A percentile compares a stretch with the other conserved stretches of the same genome.
Conservation (phyloP, 2,329 filamentous ascomycete species). For the Aspergillus sojae region DNA sequence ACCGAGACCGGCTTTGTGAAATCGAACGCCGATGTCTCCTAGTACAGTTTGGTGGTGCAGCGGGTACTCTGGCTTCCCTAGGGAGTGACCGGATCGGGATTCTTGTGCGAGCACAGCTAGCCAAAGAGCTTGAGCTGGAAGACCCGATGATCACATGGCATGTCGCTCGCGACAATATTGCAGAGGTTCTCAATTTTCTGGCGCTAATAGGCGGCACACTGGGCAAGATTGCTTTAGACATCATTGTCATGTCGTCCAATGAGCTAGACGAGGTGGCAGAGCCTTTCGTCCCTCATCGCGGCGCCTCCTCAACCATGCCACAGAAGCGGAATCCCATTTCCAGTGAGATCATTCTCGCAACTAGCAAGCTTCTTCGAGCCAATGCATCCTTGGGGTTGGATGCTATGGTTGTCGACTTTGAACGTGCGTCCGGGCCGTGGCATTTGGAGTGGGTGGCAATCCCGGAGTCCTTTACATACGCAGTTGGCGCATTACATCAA, state of each 20-base stretch:
- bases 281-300: constrained; percentile 49
- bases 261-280: constrained; percentile 59
- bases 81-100: constrained; percentile 53
- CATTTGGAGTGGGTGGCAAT: constrained; percentile 62
- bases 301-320: constrained; percentile 60
- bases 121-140: constrained; percentile 49
- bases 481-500: constrained; percentile 56
- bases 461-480: constrained; percentile 57
- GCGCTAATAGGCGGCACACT: constrained; percentile 57
- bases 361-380: constrained; percentile 55
- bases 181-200: constrained; percentile 57
- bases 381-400: constrained; percentile 57
- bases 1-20: constrained; percentile 52
- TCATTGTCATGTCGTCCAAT: constrained; percentile 62
- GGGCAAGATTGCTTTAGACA: constrained; percentile 59
- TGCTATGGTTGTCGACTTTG: constrained; percentile 61
- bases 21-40: constrained; percentile 51
- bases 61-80: constrained; percentile 58
- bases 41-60: constrained; percentile 61
- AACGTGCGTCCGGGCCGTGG: constrained; percentile 61
- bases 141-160: constrained; percentile 62
- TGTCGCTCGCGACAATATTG: constrained; percentile 56
- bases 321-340: constrained; percentile 64
- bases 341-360: constrained; percentile 58
- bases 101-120: constrained; percentile 53